Percentiles rank a stretch among this genome's conserved stretches.
phyloP scores from a whole-genome alignment of 2,329 filamentous ascomycete genomes.

The Aureobasidium sp. region DNA sequence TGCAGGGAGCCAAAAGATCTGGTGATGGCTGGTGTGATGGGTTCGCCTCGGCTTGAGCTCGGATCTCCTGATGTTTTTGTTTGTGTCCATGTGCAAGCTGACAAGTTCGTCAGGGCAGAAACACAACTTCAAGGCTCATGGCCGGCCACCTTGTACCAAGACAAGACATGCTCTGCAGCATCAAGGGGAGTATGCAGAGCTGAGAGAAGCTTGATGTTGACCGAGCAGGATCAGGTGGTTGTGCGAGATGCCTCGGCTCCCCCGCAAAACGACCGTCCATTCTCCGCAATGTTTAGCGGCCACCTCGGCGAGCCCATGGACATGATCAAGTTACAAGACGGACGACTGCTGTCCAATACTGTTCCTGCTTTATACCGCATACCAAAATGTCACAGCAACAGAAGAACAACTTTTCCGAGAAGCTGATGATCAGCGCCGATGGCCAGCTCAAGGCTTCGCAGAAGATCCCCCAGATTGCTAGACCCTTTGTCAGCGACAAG shows the following conservation, averaged over 20 bases:
- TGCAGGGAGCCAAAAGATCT: neutral
- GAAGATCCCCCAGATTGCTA: constrained; percentile 50
- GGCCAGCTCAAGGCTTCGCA: constrained; percentile 41
- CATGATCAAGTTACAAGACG: neutral
- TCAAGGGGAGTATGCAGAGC: neutral
- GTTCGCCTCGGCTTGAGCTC: neutral
- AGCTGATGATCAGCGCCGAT: constrained; percentile 22
- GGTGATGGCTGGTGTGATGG: constrained; percentile 1
- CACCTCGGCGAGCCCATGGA: constrained; percentile 3
- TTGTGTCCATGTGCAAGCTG: neutral
- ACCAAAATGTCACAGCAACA: constrained; percentile 29
- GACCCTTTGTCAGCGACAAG: constrained; percentile 66
- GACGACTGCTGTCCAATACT: neutral
- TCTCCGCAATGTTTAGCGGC: neutral
- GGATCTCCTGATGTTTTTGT: constrained; percentile 6
- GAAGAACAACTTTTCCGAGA: constrained; percentile 26
- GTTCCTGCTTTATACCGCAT: neutral
- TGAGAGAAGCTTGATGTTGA: neutral
- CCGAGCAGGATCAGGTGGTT: constrained; percentile 8
- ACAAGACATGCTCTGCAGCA: neutral
- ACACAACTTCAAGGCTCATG: neutral
- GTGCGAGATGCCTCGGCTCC: neutral
- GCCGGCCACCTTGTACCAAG: neutral
- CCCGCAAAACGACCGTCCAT: neutral
- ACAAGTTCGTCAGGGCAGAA: neutral